phyloP scores from a whole-genome alignment of 202 grass and related monocot genomes.

The Schoenoplectus tabernaemontani region DNA sequence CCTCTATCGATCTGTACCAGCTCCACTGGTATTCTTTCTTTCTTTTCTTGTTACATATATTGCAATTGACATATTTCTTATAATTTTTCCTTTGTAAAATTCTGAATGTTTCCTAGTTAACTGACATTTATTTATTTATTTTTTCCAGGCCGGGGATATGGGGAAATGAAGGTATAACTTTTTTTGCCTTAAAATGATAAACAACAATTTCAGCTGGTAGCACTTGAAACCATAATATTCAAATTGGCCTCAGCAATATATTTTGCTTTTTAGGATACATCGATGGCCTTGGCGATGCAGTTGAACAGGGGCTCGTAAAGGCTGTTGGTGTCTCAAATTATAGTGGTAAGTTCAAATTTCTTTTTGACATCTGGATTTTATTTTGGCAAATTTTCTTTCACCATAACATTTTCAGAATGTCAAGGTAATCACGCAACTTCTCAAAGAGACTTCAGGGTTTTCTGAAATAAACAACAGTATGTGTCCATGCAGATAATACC shows the following conservation, averaged over 20 bases:
- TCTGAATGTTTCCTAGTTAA: not conserved
- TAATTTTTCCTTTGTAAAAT: not conserved
- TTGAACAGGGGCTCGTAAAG: constrained; percentile 83
- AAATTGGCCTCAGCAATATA: not conserved
- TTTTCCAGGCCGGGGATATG: constrained; percentile 83
- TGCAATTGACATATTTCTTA: constrained; percentile 11
- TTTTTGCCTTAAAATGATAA: not conserved
- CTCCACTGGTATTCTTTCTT: constrained; percentile 62
- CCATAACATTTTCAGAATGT: not conserved
- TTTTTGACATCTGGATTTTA: not conserved
- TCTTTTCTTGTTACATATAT: constrained; percentile 3
- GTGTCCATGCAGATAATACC: not conserved
- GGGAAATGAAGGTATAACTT: constrained; percentile 71
- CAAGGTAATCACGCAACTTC: not conserved
- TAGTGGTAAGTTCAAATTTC: constrained; percentile 38
- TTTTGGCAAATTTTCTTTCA: not conserved
- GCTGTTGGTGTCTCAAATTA: constrained; percentile 94
- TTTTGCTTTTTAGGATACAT: constrained; percentile 53
- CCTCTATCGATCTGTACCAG: constrained; percentile 87
- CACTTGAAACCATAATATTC: not conserved
- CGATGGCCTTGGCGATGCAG: constrained; percentile 77
- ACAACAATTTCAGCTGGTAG: not conserved
- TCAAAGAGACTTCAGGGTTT: too few relatives aligned
- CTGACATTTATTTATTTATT: constrained; percentile 11
- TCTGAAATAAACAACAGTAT: not conserved